phyloP scores from a whole-genome alignment of 148 eudicot species.

The Rheum nobile region DNA sequence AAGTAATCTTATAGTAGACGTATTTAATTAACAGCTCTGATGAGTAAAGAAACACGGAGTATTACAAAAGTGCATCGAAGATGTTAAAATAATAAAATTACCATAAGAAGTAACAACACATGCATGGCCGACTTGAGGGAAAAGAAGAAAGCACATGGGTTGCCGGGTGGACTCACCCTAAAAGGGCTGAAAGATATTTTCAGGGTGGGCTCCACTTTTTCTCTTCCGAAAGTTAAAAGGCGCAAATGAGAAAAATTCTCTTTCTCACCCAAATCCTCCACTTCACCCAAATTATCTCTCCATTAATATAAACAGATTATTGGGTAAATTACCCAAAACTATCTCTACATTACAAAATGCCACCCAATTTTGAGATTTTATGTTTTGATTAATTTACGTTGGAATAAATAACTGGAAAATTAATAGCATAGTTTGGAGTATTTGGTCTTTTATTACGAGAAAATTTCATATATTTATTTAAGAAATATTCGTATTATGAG shows the following conservation, averaged over 20 bases:
- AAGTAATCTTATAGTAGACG: no score
- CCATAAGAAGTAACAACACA: background rate
- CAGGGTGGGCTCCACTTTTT: background rate
- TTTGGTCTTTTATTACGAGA: no score
- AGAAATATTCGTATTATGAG: no score
- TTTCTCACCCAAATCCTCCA: background rate
- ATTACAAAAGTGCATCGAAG: background rate
- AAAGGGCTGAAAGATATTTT: background rate
- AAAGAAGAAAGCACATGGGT: background rate
- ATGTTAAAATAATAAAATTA: background rate
- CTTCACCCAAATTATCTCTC: background rate
- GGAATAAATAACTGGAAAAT: no score
- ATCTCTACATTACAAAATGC: background rate
- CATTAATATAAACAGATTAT: background rate
- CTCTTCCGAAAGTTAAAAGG: background rate
- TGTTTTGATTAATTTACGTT: no score
- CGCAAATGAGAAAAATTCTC: background rate
- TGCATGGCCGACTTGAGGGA: background rate
- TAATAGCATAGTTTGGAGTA: no score
- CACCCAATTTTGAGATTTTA: no score
- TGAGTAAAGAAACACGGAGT: no score
- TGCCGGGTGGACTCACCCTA: background rate
- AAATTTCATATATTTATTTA: no score
- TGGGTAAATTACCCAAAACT: background rate
- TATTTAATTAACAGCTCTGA: no score